A percentile compares a stretch with the other conserved stretches of the same genome.
These are phyloP conservation scores for Collariella sp. DNA, from an alignment of 495 filamentous ascomycete species.

Conservation along the genomic window DNA sequence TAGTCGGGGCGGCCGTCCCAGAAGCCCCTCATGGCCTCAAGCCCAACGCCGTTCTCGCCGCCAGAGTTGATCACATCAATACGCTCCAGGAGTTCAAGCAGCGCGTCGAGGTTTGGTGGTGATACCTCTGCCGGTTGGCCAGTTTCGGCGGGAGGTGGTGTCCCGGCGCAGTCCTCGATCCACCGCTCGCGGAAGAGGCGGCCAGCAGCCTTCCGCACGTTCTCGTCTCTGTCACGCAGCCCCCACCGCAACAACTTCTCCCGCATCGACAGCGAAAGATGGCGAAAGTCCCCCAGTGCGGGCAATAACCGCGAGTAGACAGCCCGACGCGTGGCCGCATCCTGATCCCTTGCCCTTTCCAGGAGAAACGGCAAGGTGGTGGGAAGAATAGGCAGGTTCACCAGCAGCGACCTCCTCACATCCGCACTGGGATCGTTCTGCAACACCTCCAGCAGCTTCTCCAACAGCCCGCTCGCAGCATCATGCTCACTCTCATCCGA, in stretches of 20 bases:
- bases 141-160: constrained; percentile 38
- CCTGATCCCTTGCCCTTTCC: constrained; percentile 82
- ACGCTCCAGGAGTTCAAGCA: constrained; percentile 86
- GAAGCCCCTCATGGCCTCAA: constrained; percentile 89
- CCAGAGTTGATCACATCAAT: constrained; percentile 89
- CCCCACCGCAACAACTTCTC: constrained; percentile 96
- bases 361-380: constrained; percentile 82
- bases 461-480: constrained; percentile 51
- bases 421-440: constrained; percentile 94
- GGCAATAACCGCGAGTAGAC: constrained; percentile 85
- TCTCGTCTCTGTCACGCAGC: constrained; percentile 87
- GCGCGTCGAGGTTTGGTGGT: constrained; percentile 59
- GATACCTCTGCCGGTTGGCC: constrained; percentile 44
- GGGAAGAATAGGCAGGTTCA: constrained; percentile 77
- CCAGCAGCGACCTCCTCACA: constrained; percentile 75
- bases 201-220: constrained; percentile 82
- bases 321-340: constrained; percentile 70
- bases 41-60: constrained; percentile 77
- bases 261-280: constrained; percentile 88
- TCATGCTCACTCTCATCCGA: constrained; percentile 57
- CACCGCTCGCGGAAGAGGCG: constrained; percentile 88
- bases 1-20: constrained; percentile 94
- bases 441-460: constrained; percentile 81
- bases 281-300: constrained; percentile 87
- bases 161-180: constrained; percentile 87